Evolutionary conservation across 768 basidiomycete genomes (phyloP).

Genomic region (Leccinum rimulosum): DNA sequence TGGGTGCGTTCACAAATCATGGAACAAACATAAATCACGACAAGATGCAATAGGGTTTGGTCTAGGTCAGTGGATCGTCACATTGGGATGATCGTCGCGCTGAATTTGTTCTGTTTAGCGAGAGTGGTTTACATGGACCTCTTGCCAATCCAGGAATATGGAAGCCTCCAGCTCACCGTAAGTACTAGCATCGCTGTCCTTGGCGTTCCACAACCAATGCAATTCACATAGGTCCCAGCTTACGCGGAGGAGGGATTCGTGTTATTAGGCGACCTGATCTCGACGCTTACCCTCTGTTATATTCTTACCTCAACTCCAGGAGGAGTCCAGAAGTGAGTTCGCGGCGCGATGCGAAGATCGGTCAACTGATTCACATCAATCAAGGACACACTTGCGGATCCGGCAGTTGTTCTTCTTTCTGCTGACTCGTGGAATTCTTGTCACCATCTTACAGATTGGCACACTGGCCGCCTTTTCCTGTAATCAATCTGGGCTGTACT

Average conservation of each 20-base stretch:
- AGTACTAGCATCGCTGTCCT: background rate
- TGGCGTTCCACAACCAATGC: background rate
- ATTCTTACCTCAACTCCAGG: slow-evolving; percentile 12
- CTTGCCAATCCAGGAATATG: background rate
- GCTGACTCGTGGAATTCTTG: slow-evolving; percentile 14
- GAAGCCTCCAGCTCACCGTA: background rate
- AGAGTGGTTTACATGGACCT: background rate
- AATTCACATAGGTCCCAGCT: background rate
- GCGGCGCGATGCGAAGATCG: background rate
- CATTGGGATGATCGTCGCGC: background rate
- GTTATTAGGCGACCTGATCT: slow-evolving; percentile 6
- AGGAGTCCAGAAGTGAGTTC: slow-evolving; percentile 3
- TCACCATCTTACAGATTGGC: slow-evolving; percentile 11
- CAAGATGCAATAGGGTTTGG: slow-evolving; percentile 1
- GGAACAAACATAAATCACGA: background rate
- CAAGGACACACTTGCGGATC: slow-evolving; percentile 9
- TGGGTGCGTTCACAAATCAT: slow-evolving; percentile 1
- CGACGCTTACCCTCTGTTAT: slow-evolving; percentile 7
- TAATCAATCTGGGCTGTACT: slow-evolving; percentile 4
- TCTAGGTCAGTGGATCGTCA: slow-evolving; percentile 5
- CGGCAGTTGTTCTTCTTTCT: slow-evolving; percentile 12
- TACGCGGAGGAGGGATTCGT: slow-evolving; percentile 10
- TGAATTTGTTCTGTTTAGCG: background rate
- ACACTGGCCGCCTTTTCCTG: background rate
- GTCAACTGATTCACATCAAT: background rate